Base-by-base conservation (phyloP, 257 asterid species). In the Linaria vulgaris region DNA sequence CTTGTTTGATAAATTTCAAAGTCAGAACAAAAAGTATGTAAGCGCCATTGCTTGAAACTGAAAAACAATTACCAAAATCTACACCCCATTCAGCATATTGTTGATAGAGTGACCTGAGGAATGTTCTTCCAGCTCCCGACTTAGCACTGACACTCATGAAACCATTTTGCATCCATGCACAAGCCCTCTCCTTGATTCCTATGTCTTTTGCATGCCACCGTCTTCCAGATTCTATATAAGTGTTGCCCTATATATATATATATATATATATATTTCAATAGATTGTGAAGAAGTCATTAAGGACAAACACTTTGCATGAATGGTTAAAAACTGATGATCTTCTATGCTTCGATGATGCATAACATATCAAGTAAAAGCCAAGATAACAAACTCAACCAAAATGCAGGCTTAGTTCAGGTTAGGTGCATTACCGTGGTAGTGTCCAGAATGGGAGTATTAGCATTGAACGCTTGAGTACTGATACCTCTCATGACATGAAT, bases 71-170 rank as follows among this genome's bases (percentile, higher is more conserved):
- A 94, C 99, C 92, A 68, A 87, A 90, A 79, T 94, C 97, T 38
- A 94, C 88, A 51, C 96, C 97, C 99, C 99, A 94, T 5, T 85
- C 85, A 19, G 91, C 90, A 73, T 90, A 94, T 67, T 94, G 97
- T 44, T 81, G 95, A 80, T 94, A 80, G 45, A 94, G 95, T 25
- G 99, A 94, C 77, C 88, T 85, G 76, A 94, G 60, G 45, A 94
- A 94, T 11, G 97, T 96, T 75, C 76, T 78, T 60, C 97, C 99
- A 56, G 99, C 99, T 75, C 95, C 97, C 59, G 68, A 74, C 53
- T 70, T 72, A 38, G 88, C 71, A 62, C 87, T 79, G 20, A 94
- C 96, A 23, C 99, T 84, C 99, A 94, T 94, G 85, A 94, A 94
- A 63, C 97, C 96, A 53, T 87, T 63, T 25, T 54, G 44, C 99